Base-by-base conservation (phyloP, 1,139 yeast species). In the Pichia sp. region DNA sequence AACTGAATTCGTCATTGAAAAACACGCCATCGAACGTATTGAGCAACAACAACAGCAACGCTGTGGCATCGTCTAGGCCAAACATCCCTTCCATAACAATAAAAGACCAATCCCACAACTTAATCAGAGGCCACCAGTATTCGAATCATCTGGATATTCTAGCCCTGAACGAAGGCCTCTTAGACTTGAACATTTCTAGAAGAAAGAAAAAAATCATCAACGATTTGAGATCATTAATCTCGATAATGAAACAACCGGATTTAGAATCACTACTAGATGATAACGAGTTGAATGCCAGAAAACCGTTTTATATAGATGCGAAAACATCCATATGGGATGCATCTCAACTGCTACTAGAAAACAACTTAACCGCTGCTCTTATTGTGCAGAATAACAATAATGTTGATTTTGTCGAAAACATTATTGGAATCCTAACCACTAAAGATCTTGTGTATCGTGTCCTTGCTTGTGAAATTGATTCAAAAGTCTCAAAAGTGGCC, bases 401-500 rank as follows among this genome's bases (percentile, higher is more conserved):
- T 31, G 6, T 13, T 16, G 29, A 46, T 23, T 29, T 15, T 10
- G 49, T 55, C 16, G 62, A 65, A 49, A 68, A 67, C 45, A 67
- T 73, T 1, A 72, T 74, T 54, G 78, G 77, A 1, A 74, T 74
- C 49, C 66, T 74, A 54, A 74, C 77, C 1, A 72, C 74, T 45
- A 74, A 74, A 57, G 78, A 74, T 61, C 66, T 74, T 15, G 73
- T 72, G 15, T 72, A 69, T 49, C 60, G 77, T 42, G 77, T 73
- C 0, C 55, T 74, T 30, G 73, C 75, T 1, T 62, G 62, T 44
- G 63, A 64, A 7, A 62, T 69, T 38, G 71, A 73, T 56, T 70
- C 75, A 0, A 57, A 56, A n/a, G 61, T 61, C 1, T 70, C 74
- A 8, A 70, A 70, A 5, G 71, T 74, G 31, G 72, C 72, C 1